phyloP scores from a whole-genome alignment of 2,329 filamentous ascomycete species.

The Ophiostoma himal-ulmi region DNA sequence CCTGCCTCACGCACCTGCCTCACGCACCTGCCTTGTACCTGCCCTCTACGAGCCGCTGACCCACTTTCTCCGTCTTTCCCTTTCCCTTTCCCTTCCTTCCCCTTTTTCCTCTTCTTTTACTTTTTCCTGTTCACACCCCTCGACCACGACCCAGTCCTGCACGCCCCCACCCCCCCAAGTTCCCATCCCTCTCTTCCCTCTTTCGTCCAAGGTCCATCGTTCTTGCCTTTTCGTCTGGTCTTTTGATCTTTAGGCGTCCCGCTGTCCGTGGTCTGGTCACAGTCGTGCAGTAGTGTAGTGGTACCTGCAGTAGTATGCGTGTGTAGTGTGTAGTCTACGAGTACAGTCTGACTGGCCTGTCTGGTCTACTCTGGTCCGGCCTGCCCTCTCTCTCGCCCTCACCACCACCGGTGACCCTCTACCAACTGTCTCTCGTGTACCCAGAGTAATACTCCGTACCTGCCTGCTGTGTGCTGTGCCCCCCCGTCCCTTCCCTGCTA shows the following conservation, averaged over 20 bases:
- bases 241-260: neutral
- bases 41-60: neutral
- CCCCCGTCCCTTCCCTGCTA: constrained; percentile 7
- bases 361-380: neutral
- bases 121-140: constrained; percentile 23
- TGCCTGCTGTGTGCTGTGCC: constrained; percentile 7
- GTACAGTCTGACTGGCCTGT: neutral
- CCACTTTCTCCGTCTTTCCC: constrained; percentile 13
- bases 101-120: constrained; percentile 20
- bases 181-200: constrained; percentile 21
- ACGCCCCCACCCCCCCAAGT: constrained; percentile 21
- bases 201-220: constrained; percentile 13
- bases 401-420: neutral
- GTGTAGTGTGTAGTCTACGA: neutral
- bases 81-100: constrained; percentile 14
- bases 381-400: neutral
- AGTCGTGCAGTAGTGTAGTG: neutral
- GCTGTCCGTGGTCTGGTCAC: neutral
- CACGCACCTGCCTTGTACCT: neutral
- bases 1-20: neutral
- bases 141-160: constrained; percentile 19
- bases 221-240: constrained; percentile 16
- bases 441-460: neutral
- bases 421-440: neutral
- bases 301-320: neutral